Evolutionary conservation across 1,284 basidiomycete genomes (phyloP), one percentile per base, ranked within the genome.

Genomic region (Moesziomyces sp.): DNA sequence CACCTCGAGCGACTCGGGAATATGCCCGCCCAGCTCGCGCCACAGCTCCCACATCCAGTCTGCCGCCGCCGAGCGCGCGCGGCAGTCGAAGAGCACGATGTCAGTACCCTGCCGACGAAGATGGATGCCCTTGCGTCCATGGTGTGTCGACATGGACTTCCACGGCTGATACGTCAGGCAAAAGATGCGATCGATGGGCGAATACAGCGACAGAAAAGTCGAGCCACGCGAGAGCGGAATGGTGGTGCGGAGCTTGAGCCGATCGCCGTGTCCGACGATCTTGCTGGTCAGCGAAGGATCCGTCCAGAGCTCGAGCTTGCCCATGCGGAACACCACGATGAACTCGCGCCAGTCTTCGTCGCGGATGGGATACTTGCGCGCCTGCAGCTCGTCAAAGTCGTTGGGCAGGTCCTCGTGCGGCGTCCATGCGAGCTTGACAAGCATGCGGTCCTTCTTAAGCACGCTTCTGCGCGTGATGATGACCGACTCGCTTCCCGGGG

Each of bases 21-120:
- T 77, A 40, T 81, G 64, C 5, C 87, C 87, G 18, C 87, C 88
- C 4, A 92, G 86, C 64, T 88, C 86, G 47, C 87, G 87, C 91
- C 92, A 93, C 48, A 94, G 84, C 62, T 89, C 87, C 92, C 92
- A 94, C 47, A 89, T 86, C 93, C 93, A 94, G 82, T 94, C 93
- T 28, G 88, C 86, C 2, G 90, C 90, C 52, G 91, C 86, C 14
- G 90, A 89, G 14, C 91, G 88, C 63, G 63, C 61, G 43, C 81
- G 77, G 33, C 77, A 82, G 78, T 93, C 92, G 84, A 93, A 92
- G 23, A 94, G 86, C 74, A 92, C 92, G 14, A 93, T 88, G 69
- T 91, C 90, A 0, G 89, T 90, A n/a, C 92, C 92, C 23, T 65
- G 76, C 30, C 73, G 65, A 48, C 77, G 78, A 28, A 82, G 74